Conservation (phyloP, 1,284 basidiomycete genomes). For the Kwoniella shivajii region DNA sequence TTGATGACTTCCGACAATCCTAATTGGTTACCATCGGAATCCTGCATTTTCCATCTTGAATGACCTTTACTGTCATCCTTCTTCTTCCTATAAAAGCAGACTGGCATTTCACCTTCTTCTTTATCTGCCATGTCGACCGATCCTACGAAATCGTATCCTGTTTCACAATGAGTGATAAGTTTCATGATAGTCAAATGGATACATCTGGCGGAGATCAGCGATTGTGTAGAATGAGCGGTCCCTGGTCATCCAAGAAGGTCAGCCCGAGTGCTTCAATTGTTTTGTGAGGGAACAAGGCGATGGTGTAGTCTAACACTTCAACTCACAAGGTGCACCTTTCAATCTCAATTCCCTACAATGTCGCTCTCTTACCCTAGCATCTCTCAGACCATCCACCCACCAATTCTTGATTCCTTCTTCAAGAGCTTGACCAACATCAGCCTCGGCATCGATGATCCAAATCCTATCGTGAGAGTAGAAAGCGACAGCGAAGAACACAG, state of each 20-base stretch:
- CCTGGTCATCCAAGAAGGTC: constrained; percentile 21
- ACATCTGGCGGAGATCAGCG: constrained; percentile 45
- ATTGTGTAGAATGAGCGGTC: constrained; percentile 38
- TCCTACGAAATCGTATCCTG: constrained; percentile 46
- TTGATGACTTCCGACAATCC: too few relatives aligned
- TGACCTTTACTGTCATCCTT: constrained; percentile 8
- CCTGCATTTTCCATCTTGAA: constrained; percentile 12
- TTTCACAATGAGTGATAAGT: constrained; percentile 31
- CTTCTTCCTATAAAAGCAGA: constrained; percentile 41
- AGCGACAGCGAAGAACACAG: constrained; percentile 47
- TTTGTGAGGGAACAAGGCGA: too few relatives aligned
- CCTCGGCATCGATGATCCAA: constrained; percentile 52
- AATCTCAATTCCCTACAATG: constrained; percentile 50
- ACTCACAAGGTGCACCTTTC: constrained; percentile 47
- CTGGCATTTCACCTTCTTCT: constrained; percentile 48
- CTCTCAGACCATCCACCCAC: constrained; percentile 47
- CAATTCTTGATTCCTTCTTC: constrained; percentile 48
- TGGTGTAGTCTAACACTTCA: background rate
- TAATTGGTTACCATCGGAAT: too few relatives aligned
- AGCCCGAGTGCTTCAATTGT: too few relatives aligned
- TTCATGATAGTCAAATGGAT: constrained; percentile 50
- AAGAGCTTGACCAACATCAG: constrained; percentile 46
- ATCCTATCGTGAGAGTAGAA: constrained; percentile 48
- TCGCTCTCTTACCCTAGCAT: constrained; percentile 45
- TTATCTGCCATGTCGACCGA: constrained; percentile 45